Evolutionary conservation across 1,139 yeast species (phyloP).

Genomic region (Trichomonascaceae sp.): DNA sequence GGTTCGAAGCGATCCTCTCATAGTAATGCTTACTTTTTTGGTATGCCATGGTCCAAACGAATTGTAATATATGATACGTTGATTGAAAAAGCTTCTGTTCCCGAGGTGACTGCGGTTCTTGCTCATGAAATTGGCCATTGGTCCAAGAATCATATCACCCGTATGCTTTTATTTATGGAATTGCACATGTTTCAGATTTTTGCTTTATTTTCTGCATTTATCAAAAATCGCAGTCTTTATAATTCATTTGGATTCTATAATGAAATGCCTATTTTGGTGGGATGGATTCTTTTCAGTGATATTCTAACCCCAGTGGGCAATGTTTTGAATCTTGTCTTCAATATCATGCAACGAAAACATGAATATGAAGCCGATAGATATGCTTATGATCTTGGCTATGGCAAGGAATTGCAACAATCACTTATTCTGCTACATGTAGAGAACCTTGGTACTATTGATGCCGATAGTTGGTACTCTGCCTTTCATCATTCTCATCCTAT

Average conservation of each 20-base stretch:
- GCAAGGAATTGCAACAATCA: constrained; percentile 61
- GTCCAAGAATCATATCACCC: constrained; percentile 80
- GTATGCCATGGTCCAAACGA: constrained; percentile 94
- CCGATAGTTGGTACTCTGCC: constrained; percentile 83
- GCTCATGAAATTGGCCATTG: constrained; percentile 99
- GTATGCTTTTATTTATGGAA: constrained; percentile 60
- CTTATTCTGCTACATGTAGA: constrained; percentile 71
- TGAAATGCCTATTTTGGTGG: constrained; percentile 67
- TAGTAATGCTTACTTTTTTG: constrained; percentile 92
- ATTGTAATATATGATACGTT: constrained; percentile 90
- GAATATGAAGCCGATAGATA: constrained; percentile 92
- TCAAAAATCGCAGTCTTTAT: constrained; percentile 71
- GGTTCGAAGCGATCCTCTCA: constrained; percentile 95
- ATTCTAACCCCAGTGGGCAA: constrained; percentile 73
- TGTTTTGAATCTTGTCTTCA: constrained; percentile 56
- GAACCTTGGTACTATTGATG: constrained; percentile 77
- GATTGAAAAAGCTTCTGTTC: constrained; percentile 67
- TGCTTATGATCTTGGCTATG: constrained; percentile 69
- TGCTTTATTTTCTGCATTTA: constrained; percentile 68
- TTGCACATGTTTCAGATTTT: constrained; percentile 59
- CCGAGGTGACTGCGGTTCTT: constrained; percentile 85
- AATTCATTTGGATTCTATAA: constrained; percentile 67
- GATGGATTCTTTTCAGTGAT: constrained; percentile 60
- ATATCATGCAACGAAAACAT: constrained; percentile 69
- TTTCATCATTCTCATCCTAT: constrained; percentile 91